Percentiles rank a stretch among this genome's conserved stretches.
Conservation (phyloP, 1,139 yeast species). For the Pichia sp. region DNA sequence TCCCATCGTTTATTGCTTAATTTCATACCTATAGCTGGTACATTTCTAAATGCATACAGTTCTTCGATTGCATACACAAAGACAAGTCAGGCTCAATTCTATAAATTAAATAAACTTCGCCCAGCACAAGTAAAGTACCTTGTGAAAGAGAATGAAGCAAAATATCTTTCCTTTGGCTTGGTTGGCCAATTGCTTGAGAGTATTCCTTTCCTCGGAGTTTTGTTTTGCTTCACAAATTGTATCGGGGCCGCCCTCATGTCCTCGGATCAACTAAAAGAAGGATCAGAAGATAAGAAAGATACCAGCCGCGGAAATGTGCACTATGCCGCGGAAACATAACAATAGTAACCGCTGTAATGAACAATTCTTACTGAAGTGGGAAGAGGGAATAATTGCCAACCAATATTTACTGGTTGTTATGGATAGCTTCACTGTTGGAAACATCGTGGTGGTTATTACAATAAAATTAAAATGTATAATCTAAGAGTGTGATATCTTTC, state of each 20-base stretch:
- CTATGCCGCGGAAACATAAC: too few relatives aligned
- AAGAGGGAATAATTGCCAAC: too few relatives aligned
- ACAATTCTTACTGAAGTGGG: too few relatives aligned
- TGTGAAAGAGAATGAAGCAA: conserved; percentile 22
- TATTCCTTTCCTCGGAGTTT: conserved; percentile 47
- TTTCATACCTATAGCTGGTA: conserved; percentile 20
- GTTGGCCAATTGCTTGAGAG: conserved; percentile 51
- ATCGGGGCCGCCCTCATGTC: conserved; percentile 50
- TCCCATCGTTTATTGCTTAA: conserved; percentile 10
- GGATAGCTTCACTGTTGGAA: too few relatives aligned
- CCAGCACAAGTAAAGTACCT: conserved; percentile 26
- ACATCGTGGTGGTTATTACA: too few relatives aligned
- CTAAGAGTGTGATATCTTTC: too few relatives aligned
- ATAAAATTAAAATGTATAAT: too few relatives aligned
- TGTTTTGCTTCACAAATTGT: conserved; percentile 59
- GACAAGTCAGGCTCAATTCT: conserved; percentile 14
- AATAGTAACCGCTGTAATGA: too few relatives aligned
- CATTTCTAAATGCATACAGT: conserved; percentile 12
- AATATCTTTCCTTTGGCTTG: conserved; percentile 40
- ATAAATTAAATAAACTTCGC: conserved; percentile 18
- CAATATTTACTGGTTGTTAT: too few relatives aligned
- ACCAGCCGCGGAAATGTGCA: too few relatives aligned
- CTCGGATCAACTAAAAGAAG: background rate
- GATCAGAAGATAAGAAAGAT: too few relatives aligned
- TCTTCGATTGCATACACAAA: conserved; percentile 14